Conservation (phyloP, 495 filamentous ascomycete species). For the Xylaria scruposa region DNA sequence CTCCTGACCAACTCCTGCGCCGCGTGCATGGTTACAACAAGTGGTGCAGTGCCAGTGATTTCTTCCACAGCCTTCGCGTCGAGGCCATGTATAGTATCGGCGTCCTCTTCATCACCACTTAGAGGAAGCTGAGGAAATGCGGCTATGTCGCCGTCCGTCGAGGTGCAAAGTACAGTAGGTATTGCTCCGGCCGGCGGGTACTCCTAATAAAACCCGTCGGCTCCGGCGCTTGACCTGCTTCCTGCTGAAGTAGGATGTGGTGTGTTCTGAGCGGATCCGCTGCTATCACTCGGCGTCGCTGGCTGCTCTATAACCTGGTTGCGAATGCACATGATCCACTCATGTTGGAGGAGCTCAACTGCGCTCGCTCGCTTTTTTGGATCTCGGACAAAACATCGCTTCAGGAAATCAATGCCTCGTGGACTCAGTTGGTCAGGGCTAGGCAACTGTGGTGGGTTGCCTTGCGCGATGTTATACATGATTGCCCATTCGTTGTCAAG, state of each 20-base stretch:
- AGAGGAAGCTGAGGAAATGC: not conserved
- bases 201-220: conserved; percentile 42
- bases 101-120: not conserved
- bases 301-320: conserved; percentile 60
- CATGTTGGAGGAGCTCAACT: conserved; percentile 90
- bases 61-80: not conserved
- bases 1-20: conserved; percentile 38
- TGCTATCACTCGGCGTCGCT: conserved; percentile 56
- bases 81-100: not conserved
- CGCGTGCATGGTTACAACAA: conserved; percentile 29
- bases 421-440: conserved; percentile 81
- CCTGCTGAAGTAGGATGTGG: conserved; percentile 38
- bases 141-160: conserved; percentile 25
- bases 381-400: conserved; percentile 86
- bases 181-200: conserved; percentile 32
- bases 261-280: conserved; percentile 49
- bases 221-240: conserved; percentile 34
- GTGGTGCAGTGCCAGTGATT: not conserved
- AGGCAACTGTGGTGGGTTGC: conserved; percentile 87
- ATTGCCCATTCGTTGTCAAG: conserved; percentile 99
- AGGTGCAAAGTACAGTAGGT: conserved; percentile 29
- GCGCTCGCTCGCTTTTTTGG: conserved; percentile 79
- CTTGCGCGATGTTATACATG: conserved; percentile 99
- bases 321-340: conserved; percentile 81
- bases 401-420: conserved; percentile 85